Evolutionary conservation across 2,329 filamentous ascomycete species (phyloP).

Genomic region (Cercospora zeae-maydis): DNA sequence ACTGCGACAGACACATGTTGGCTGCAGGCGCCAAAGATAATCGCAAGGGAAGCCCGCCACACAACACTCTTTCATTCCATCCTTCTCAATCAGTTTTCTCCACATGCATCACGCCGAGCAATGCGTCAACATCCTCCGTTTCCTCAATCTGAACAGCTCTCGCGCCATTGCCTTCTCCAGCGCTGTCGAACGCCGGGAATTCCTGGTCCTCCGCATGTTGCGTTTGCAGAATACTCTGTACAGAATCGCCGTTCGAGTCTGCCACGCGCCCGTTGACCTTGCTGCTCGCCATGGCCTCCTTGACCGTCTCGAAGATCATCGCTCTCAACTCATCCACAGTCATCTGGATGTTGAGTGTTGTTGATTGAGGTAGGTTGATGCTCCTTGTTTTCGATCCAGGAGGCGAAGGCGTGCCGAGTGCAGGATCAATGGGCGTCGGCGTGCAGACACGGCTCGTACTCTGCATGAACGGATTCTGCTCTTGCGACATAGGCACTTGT

Average conservation of each 20-base stretch:
- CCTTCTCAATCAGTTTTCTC: not conserved
- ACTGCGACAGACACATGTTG: not conserved
- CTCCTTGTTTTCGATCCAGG: not conserved
- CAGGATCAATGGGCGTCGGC: slow-evolving; percentile 23
- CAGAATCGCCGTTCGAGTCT: not conserved
- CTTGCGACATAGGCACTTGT: slow-evolving; percentile 4
- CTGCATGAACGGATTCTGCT: slow-evolving; percentile 9
- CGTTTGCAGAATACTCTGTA: not conserved
- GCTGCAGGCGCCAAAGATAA: too few species aligned
- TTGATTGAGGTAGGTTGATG: not conserved
- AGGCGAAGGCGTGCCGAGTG: slow-evolving; percentile 13
- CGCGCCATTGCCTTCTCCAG: not conserved
- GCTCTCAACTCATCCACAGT: slow-evolving; percentile 24
- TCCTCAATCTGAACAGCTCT: slow-evolving; percentile 1
- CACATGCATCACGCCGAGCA: not conserved
- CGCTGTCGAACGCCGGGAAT: not conserved
- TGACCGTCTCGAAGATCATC: slow-evolving; percentile 23
- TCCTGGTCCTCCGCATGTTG: not conserved
- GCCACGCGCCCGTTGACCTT: not conserved
- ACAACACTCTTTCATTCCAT: not conserved
- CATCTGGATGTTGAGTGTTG: slow-evolving; percentile 14
- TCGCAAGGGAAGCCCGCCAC: too few species aligned
- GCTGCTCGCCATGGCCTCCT: slow-evolving; percentile 13
- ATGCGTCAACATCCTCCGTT: slow-evolving; percentile 2
- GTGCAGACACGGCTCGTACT: slow-evolving; percentile 26